A percentile compares a stretch with the other conserved stretches of the same genome.
These are phyloP conservation scores for Zygosaccharomyces pseudorouxii DNA, from an alignment of 805 yeast genomes.

Conservation along the genomic window DNA sequence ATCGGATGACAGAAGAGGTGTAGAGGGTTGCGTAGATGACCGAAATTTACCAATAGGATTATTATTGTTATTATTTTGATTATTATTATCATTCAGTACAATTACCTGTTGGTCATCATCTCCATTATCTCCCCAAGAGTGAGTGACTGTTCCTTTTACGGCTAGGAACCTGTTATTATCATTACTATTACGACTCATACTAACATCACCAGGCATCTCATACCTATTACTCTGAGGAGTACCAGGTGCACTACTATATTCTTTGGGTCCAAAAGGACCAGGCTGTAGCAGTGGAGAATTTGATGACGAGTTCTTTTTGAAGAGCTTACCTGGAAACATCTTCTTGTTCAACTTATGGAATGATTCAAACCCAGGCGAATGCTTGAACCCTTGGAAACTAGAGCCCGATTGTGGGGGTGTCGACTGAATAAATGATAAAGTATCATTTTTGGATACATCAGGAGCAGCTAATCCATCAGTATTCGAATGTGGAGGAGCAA, in stretches of 20 bases:
- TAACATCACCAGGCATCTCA: conserved; percentile 19
- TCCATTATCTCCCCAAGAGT: conserved; percentile 43
- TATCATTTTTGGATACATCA: conserved; percentile 14
- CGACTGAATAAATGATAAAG: conserved; percentile 11
- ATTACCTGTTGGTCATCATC: conserved; percentile 23
- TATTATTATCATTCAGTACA: conserved; percentile 14
- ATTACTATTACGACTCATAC: conserved; percentile 6
- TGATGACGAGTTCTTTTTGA: conserved; percentile 25
- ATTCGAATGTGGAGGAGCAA: conserved; percentile 5
- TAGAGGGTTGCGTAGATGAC: conserved; percentile 3
- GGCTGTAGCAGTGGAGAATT: conserved; percentile 9
- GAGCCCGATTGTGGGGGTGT: conserved; percentile 16
- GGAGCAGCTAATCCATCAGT: conserved; percentile 3
- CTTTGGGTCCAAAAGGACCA: conserved; percentile 3
- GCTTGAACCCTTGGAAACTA: conserved; percentile 9
- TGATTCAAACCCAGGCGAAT: conserved; percentile 31
- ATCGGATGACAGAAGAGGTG: conserved; percentile 5
- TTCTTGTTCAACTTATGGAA: conserved; percentile 29
- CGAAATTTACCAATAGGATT: not conserved
- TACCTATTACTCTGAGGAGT: conserved; percentile 12
- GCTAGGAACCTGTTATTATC: conserved; percentile 28
- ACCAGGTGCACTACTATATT: conserved; percentile 13
- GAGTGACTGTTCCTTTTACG: conserved; percentile 46
- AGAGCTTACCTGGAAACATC: conserved; percentile 28
- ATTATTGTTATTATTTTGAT: not conserved